Conservation (phyloP, 2,329 filamentous ascomycete species). For the Neofusicoccum umdonicola region DNA sequence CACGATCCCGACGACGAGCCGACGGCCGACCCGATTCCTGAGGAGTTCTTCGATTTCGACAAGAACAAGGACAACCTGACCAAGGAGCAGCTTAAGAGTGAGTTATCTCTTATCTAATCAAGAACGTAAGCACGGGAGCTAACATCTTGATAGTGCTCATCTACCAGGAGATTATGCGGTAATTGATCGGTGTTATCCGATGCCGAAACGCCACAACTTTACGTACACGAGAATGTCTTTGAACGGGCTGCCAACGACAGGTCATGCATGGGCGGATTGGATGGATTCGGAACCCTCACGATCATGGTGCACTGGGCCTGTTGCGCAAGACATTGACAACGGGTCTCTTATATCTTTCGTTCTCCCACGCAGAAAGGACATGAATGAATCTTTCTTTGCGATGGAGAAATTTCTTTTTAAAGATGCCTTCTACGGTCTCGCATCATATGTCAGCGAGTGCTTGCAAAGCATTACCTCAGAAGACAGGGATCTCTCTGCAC, state of each 20-base stretch:
- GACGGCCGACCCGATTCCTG: conserved; percentile 91
- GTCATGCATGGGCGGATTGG: not conserved
- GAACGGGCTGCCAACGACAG: not conserved
- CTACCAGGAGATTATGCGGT: conserved; percentile 93
- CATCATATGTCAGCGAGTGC: conserved; percentile 4
- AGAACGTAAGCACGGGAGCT: conserved; percentile 15
- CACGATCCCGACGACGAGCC: conserved; percentile 99
- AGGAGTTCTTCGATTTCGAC: conserved; percentile 99
- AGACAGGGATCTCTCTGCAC: conserved; percentile 4
- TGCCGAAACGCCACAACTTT: not conserved
- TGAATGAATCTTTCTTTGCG: not conserved
- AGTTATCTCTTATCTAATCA: conserved; percentile 25
- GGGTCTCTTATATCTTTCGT: conserved; percentile 1
- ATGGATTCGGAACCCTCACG: conserved; percentile 5
- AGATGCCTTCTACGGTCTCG: conserved; percentile 4
- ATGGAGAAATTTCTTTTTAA: conserved; percentile 1
- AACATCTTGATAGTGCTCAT: conserved; percentile 63
- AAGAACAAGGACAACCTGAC: conserved; percentile 99
- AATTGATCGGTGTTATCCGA: conserved; percentile 27
- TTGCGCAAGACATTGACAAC: not conserved
- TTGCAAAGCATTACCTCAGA: conserved; percentile 8
- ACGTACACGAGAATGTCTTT: conserved; percentile 13
- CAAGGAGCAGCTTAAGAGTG: conserved; percentile 96
- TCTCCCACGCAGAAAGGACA: not conserved
- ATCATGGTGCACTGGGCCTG: not conserved